A percentile compares a stretch with the other conserved stretches of the same genome.
phyloP scores from a whole-genome alignment of 140 eudicot species.

The Stevia rebaudiana region DNA sequence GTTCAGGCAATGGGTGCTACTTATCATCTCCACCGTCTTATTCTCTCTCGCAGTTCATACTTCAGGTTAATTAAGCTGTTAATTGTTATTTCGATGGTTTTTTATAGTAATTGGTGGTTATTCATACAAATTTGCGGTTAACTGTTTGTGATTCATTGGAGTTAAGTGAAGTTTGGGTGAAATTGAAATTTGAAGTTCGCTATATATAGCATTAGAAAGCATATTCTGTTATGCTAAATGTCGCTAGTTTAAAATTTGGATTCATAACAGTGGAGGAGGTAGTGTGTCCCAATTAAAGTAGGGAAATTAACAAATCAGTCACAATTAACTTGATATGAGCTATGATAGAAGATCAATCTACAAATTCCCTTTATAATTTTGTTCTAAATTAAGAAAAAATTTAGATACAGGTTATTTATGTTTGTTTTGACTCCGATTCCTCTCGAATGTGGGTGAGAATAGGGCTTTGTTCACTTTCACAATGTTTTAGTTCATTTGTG shows the following conservation, averaged over 20 bases:
- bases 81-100: background rate
- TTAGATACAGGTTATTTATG: background rate
- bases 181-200: conserved; percentile 5
- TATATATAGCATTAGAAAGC: background rate
- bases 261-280: background rate
- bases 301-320: background rate
- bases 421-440: background rate
- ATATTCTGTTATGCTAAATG: background rate
- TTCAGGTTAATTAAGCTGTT: conserved; percentile 51
- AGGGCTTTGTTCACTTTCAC: background rate
- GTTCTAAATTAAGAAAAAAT: background rate
- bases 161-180: background rate
- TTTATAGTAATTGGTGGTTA: background rate
- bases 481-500: background rate
- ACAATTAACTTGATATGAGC: background rate
- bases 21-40: conserved; percentile 84
- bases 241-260: conserved; percentile 1
- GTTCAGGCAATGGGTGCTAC: conserved; percentile 82
- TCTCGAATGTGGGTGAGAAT: background rate
- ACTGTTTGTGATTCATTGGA: background rate
- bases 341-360: background rate
- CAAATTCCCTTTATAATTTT: background rate
- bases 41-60: conserved; percentile 89
- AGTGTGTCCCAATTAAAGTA: background rate
- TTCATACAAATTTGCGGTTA: background rate